These are phyloP conservation scores for Mortierella polycephala DNA, from an alignment of 371 early-diverging fungal species.

Conservation along the genomic window DNA sequence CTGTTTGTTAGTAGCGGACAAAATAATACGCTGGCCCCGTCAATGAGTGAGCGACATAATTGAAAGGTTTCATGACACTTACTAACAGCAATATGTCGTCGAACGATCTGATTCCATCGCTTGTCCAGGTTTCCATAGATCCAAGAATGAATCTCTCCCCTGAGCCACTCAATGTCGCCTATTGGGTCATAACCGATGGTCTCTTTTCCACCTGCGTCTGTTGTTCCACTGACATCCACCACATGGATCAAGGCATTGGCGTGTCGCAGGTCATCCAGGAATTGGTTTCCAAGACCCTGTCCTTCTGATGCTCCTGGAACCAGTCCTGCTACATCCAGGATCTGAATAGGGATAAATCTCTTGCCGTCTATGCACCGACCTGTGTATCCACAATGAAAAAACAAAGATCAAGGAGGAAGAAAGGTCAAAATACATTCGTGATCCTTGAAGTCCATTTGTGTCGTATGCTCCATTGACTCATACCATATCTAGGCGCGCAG, in stretches of 20 bases:
- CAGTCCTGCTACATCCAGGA: conserved; percentile 84
- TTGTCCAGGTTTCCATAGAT: conserved; percentile 75
- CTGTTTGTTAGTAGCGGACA: too few relatives aligned
- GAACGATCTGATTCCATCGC: conserved; percentile 72
- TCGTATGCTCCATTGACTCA: not conserved
- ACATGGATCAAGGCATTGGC: conserved; percentile 85
- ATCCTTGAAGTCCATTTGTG: not conserved
- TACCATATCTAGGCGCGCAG: conserved; percentile 80
- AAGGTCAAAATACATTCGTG: not conserved
- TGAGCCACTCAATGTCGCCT: conserved; percentile 85
- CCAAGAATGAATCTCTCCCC: conserved; percentile 79
- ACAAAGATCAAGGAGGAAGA: not conserved
- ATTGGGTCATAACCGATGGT: conserved; percentile 84
- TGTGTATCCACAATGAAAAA: conserved; percentile 10
- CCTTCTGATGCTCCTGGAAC: conserved; percentile 87
- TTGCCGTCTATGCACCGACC: conserved; percentile 73
- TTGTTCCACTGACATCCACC: conserved; percentile 85
- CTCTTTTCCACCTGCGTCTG: conserved; percentile 79
- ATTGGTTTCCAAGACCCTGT: conserved; percentile 80
- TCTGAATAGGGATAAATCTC: conserved; percentile 77
- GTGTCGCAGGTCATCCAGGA: conserved; percentile 80
- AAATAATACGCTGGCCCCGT: too few relatives aligned
- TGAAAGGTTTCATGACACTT: conserved; percentile 15
- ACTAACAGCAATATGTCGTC: conserved; percentile 70
- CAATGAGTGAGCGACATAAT: too few relatives aligned